Evolutionary conservation across 306 rosid species (phyloP).

Genomic region (Leucaena leucocephala): DNA sequence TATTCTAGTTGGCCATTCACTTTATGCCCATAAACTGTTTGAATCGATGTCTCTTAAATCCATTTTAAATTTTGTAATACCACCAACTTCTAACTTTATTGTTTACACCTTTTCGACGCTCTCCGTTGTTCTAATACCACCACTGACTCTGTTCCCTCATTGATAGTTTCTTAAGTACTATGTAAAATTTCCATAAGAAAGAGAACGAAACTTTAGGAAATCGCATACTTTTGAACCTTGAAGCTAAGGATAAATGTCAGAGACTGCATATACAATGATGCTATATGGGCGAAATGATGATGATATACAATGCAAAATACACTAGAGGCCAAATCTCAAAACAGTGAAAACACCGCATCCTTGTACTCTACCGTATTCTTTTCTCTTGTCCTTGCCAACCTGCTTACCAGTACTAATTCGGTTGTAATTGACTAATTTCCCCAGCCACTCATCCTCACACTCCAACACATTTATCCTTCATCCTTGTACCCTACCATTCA

Average conservation of each 20-base stretch:
- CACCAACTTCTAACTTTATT: background rate
- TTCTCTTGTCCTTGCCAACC: background rate
- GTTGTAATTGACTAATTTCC: background rate
- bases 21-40: background rate
- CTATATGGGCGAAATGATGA: background rate
- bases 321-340: background rate
- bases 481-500: background rate
- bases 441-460: background rate
- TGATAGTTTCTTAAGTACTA: background rate
- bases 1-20: background rate
- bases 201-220: background rate
- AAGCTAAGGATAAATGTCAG: background rate
- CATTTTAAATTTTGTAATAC: background rate
- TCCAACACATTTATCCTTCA: background rate
- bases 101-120: background rate
- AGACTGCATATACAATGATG: background rate
- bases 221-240: background rate
- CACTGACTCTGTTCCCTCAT: background rate
- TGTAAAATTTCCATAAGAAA: too few species aligned
- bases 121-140: background rate
- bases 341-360: background rate
- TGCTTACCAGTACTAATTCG: background rate
- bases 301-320: background rate
- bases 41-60: background rate
- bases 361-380: background rate